phyloP scores from a whole-genome alignment of 345 rosid genomes.

The Streptanthus diversifolius region DNA sequence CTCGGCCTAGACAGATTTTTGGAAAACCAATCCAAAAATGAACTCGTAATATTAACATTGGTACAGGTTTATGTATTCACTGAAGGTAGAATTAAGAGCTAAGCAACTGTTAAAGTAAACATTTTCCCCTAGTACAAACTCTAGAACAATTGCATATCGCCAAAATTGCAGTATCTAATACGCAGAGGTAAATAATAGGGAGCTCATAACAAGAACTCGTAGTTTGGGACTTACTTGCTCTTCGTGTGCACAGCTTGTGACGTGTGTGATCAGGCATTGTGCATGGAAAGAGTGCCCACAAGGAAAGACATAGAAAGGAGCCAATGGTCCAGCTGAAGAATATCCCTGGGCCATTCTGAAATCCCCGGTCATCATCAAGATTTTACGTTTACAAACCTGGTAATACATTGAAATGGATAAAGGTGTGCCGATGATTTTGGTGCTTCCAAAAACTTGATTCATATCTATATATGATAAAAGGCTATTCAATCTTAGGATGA shows the following conservation, averaged over 20 bases:
- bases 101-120: not conserved
- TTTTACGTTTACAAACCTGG: conserved; percentile 82
- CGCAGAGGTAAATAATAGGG: not conserved
- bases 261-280: conserved; percentile 69
- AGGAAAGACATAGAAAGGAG: conserved; percentile 94
- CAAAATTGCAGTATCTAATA: not conserved
- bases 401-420: conserved; percentile 19
- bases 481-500: conserved; percentile 20
- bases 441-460: not conserved
- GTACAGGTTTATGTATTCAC: not conserved
- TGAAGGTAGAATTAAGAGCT: not conserved
- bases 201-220: too few species aligned
- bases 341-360: conserved; percentile 69
- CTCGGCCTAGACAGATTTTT: conserved; percentile 56
- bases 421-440: conserved; percentile 8
- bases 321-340: conserved; percentile 80
- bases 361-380: conserved; percentile 59
- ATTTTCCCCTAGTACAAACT: not conserved
- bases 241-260: conserved; percentile 34
- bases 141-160: not conserved
- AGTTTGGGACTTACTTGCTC: conserved; percentile 23
- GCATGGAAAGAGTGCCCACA: conserved; percentile 94
- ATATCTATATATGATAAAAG: not conserved
- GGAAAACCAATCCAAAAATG: not conserved
- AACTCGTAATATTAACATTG: not conserved